Conservation (phyloP, 1,284 basidiomycete genomes). For the Leucoagaricus sp. region DNA sequence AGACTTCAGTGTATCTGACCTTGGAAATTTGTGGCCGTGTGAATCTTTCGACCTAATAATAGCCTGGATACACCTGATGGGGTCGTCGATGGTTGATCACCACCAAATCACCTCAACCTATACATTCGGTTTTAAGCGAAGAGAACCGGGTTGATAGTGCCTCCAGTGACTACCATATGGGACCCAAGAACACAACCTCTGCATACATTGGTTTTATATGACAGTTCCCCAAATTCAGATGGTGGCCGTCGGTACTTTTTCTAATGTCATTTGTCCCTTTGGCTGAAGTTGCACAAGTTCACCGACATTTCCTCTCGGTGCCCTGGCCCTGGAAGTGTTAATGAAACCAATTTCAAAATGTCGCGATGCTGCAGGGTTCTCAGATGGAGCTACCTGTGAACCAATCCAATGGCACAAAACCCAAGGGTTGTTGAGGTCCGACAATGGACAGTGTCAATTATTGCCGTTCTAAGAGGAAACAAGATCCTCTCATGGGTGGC, state of each 20-base stretch:
- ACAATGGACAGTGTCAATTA: neutral
- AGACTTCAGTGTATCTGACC: neutral
- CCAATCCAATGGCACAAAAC: neutral
- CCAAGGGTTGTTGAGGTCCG: neutral
- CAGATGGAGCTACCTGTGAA: neutral
- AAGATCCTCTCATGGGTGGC: no score
- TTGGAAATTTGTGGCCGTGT: neutral
- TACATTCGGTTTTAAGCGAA: neutral
- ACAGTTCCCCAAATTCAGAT: neutral
- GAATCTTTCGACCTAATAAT: neutral
- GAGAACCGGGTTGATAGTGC: slow-evolving; percentile 6
- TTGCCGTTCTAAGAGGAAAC: no score
- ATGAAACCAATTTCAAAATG: neutral
- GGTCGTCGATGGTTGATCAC: slow-evolving; percentile 2
- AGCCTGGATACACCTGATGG: neutral
- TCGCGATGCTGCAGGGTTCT: neutral
- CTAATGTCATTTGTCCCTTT: neutral
- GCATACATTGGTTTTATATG: neutral
- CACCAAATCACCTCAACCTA: neutral
- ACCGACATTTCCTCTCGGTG: neutral
- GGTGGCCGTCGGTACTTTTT: neutral
- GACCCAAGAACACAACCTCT: neutral
- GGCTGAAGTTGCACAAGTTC: neutral
- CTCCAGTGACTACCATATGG: neutral
- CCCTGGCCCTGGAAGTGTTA: neutral